Conservation (phyloP, 352 stramenopile species). For the Elongisporangium undulatum region DNA sequence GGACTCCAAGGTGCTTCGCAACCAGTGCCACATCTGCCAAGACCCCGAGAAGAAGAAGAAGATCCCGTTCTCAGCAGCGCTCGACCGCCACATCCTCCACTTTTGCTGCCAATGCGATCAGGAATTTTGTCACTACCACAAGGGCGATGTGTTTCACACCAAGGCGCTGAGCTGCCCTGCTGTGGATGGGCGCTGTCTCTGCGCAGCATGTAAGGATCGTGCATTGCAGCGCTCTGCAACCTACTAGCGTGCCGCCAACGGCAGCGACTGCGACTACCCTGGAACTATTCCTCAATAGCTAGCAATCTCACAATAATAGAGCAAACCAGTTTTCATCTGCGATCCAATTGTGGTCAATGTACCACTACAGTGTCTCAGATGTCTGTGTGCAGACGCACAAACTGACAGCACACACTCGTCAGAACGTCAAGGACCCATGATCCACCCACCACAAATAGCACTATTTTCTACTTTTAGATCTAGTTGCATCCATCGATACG, state of each 20-base stretch:
- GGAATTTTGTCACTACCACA: slow-evolving; percentile 85
- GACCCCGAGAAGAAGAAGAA: slow-evolving; percentile 61
- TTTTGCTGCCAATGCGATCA: slow-evolving; percentile 77
- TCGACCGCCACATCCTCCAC: slow-evolving; percentile 72
- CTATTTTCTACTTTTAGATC: neutral
- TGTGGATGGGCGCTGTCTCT: slow-evolving; percentile 75
- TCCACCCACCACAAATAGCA: neutral
- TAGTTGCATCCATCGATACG: neutral
- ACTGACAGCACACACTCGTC: too few species aligned
- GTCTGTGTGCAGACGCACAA: too few species aligned
- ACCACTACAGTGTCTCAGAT: too few species aligned
- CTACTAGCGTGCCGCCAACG: slow-evolving; percentile 13
- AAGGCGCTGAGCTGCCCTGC: slow-evolving; percentile 76
- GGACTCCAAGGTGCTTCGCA: slow-evolving; percentile 33
- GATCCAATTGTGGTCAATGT: neutral
- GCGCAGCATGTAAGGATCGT: slow-evolving; percentile 60
- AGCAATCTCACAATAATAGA: neutral
- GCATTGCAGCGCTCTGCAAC: slow-evolving; percentile 51
- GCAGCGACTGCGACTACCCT: too few species aligned
- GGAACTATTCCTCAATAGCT: neutral
- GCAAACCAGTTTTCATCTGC: neutral
- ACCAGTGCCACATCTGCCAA: slow-evolving; percentile 75
- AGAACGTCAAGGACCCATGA: too few species aligned
- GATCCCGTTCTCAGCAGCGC: slow-evolving; percentile 52
- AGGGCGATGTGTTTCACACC: slow-evolving; percentile 70